phyloP scores from a whole-genome alignment of 2,329 filamentous ascomycete genomes.

The Trichoderma harzianum region DNA sequence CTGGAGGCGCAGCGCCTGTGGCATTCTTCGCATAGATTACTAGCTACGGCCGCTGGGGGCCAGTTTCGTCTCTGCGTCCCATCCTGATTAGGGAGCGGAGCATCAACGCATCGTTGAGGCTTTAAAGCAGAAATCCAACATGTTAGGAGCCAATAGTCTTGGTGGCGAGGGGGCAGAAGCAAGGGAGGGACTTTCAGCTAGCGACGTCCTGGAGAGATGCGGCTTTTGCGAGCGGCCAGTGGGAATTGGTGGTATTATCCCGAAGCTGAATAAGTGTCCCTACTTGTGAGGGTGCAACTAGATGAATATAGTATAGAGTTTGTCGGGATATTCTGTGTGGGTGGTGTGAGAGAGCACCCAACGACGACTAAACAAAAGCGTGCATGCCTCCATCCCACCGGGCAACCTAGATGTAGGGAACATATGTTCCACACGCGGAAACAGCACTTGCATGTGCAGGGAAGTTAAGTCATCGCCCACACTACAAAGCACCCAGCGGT shows the following conservation, averaged over 20 bases:
- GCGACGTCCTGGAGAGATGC: neutral
- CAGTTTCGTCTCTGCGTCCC: neutral
- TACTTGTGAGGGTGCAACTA: neutral
- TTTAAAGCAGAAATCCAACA: neutral
- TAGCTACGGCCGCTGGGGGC: neutral
- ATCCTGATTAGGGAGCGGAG: neutral
- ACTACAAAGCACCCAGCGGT: neutral
- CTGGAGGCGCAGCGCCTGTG: neutral
- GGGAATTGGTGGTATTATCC: neutral
- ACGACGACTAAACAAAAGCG: neutral
- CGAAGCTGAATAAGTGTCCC: neutral
- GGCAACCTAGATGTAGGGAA: neutral
- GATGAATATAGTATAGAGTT: constrained; percentile 11
- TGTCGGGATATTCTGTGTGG: constrained; percentile 4
- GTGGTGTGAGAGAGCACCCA: constrained; percentile 9
- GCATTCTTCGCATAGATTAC: neutral
- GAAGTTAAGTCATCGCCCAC: constrained; percentile 3
- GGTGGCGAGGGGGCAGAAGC: neutral
- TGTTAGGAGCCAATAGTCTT: neutral
- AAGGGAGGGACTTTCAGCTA: neutral
- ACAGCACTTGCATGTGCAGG: neutral
- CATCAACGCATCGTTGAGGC: neutral
- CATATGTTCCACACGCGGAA: neutral
- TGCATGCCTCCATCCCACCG: neutral
- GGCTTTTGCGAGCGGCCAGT: neutral